Evolutionary conservation across 1,139 yeast species (phyloP), one percentile per base, ranked within the genome.

Genomic region (Hansenula sp.): DNA sequence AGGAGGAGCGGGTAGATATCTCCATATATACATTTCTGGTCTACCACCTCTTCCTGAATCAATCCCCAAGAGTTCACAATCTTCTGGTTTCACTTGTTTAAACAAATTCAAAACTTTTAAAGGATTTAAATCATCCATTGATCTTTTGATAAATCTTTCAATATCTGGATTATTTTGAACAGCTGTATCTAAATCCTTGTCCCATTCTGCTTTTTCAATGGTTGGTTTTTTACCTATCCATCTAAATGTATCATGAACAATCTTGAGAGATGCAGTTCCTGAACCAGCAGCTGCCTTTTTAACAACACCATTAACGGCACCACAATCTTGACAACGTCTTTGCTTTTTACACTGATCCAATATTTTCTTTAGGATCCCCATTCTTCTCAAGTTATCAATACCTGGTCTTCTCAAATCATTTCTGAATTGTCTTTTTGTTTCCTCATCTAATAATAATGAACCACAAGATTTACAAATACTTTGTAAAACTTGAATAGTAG

Each of bases 1-100:
- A 0, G 99, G 99, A 1, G 99, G 98, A 0, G 97, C 98, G 0
- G 98, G 98, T 41, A 94, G 73, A 60, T 90, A 94, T 56, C 96
- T 76, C 99, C 98, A 94, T 35, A 94, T 78, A 61, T 90, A 92
- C 77, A 85, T 88, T 63, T 92, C 98, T 2, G 98, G 98, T 50
- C 98, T 75, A 31, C 97, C 97, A 28, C 90, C 88, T 50, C 80
- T 74, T 5, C 86, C 73, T 1, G 97, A 78, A 59, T 92, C 95
- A 49, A 94, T 80, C 38, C 98, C 99, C 31, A 94, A 68, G 28
- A 94, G 71, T 61, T 90, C 97, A 66, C 97, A 90, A 57, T 94
- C 98, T 32, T 78, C 74, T 0, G 97, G 90, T 21, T 77, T 65
- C 36, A 94, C 82, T 57, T 84, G 94, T 58, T 88, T 86, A 69